phyloP scores from a whole-genome alignment of 2,329 filamentous ascomycete genomes.

The Clarireedia homoeocarpa region DNA sequence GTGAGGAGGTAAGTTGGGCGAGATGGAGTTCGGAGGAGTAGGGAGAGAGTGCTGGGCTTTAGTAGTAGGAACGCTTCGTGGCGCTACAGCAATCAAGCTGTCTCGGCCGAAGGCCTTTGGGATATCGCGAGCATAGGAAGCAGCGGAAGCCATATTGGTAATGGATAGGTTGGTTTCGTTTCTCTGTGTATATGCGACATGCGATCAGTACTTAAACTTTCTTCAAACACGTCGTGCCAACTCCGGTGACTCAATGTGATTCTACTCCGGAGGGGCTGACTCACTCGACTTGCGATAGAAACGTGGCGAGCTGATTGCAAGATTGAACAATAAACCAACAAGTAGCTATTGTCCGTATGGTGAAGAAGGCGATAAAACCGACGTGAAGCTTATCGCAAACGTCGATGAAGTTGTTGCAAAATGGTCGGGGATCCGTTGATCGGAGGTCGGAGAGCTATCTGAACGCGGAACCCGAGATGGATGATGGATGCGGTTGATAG shows the following conservation, averaged over 20 bases:
- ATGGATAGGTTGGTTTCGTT: conserved; percentile 24
- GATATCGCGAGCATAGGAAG: conserved; percentile 58
- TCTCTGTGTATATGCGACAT: conserved; percentile 28
- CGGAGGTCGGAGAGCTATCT: conserved; percentile 6
- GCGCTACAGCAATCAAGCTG: conserved; percentile 67
- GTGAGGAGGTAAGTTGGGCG: conserved; percentile 76
- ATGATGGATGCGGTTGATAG: background rate
- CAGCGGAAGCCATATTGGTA: conserved; percentile 54
- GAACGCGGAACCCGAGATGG: background rate
- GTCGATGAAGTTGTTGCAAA: conserved; percentile 20
- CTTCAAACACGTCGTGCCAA: conserved; percentile 12
- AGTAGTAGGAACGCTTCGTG: conserved; percentile 47
- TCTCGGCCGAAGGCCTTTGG: conserved; percentile 53
- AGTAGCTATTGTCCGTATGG: conserved; percentile 19
- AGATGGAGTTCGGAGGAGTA: conserved; percentile 93
- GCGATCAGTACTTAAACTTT: conserved; percentile 16
- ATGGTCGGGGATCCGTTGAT: conserved; percentile 11
- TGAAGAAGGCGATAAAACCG: conserved; percentile 12
- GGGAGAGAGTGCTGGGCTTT: conserved; percentile 58
- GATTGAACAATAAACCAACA: conserved; percentile 21
- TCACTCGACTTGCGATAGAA: conserved; percentile 30
- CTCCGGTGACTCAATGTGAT: conserved; percentile 2
- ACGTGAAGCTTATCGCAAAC: conserved; percentile 21
- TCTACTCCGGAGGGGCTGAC: conserved; percentile 19
- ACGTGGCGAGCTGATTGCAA: conserved; percentile 20